phyloP scores from a whole-genome alignment of 2,329 filamentous ascomycete genomes.

The Alternaria infectoria region DNA sequence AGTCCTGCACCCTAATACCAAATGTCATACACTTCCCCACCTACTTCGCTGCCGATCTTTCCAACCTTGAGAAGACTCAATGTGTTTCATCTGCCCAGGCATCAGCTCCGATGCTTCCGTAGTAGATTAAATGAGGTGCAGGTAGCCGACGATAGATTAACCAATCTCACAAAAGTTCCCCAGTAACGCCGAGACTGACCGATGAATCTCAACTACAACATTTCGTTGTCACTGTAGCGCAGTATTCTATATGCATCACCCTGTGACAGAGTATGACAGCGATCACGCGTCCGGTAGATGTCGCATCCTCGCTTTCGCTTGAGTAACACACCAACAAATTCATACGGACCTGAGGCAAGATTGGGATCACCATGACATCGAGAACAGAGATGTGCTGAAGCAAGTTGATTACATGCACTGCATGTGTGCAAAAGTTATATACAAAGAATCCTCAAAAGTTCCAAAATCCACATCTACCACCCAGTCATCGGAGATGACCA shows the following conservation, averaged over 20 bases:
- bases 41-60: neutral
- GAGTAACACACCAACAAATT: neutral
- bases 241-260: neutral
- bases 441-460: slow-evolving; percentile 26
- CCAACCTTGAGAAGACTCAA: neutral
- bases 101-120: neutral
- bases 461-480: neutral
- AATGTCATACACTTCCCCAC: neutral
- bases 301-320: neutral
- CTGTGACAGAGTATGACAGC: neutral
- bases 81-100: neutral
- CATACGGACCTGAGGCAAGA: neutral
- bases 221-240: neutral
- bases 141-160: neutral
- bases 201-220: neutral
- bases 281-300: neutral
- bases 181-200: neutral
- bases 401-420: slow-evolving; percentile 18
- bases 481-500: neutral
- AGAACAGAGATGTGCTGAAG: neutral
- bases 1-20: too few relatives aligned
- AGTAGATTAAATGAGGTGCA: neutral
- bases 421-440: slow-evolving; percentile 17
- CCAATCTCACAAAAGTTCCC: neutral
- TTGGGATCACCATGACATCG: neutral